Evolutionary conservation across 2,329 filamentous ascomycete genomes (phyloP).

Genomic region (Aureobasidium melanogenum): DNA sequence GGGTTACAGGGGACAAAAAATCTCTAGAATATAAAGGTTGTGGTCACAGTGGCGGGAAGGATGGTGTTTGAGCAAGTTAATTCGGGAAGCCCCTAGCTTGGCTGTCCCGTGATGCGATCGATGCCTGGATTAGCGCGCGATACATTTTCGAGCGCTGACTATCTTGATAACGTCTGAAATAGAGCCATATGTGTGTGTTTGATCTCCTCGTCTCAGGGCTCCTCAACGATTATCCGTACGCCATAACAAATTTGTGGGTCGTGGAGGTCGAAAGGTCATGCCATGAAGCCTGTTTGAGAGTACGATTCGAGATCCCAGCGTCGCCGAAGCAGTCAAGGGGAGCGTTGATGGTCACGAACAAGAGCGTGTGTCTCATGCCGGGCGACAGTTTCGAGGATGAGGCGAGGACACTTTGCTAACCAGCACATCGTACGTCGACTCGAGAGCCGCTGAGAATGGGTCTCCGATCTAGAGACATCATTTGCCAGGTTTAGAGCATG

Average conservation of each 20-base stretch:
- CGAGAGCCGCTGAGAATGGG: too few relatives aligned
- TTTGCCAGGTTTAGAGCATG: too few relatives aligned
- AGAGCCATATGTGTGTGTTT: background rate
- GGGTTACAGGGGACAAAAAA: background rate
- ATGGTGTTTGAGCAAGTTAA: background rate
- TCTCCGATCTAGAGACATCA: too few relatives aligned
- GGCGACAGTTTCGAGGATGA: too few relatives aligned
- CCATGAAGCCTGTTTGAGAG: background rate
- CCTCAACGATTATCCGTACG: background rate
- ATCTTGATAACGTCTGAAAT: background rate
- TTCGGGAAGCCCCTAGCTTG: background rate
- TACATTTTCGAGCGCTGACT: background rate
- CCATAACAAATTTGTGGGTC: background rate
- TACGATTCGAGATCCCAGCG: too few relatives aligned
- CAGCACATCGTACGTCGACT: too few relatives aligned
- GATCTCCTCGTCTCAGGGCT: background rate
- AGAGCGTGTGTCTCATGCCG: background rate
- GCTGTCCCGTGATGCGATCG: background rate
- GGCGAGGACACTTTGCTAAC: too few relatives aligned
- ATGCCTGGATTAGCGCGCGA: background rate
- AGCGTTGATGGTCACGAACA: background rate
- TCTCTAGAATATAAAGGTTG: background rate
- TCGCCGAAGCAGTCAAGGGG: too few relatives aligned
- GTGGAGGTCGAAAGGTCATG: conserved; percentile 2
- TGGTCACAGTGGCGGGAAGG: background rate